Percentiles rank a stretch among this genome's conserved stretches.
Conservation (phyloP, 2,329 filamentous ascomycete genomes). For the Aspergillus fijiensis region DNA sequence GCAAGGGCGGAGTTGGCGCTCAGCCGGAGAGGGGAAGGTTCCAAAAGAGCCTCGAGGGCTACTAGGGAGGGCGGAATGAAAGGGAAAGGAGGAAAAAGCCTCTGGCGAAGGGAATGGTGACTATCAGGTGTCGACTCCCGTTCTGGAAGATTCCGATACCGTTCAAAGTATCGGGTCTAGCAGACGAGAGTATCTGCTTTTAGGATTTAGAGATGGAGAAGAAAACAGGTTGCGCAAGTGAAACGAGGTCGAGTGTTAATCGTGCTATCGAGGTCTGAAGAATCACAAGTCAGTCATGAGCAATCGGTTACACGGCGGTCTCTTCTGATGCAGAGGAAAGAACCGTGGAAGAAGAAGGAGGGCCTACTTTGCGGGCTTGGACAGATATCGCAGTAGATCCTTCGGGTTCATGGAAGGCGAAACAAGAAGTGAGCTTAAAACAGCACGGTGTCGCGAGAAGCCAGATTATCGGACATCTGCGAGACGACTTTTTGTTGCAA, state of each 20-base stretch:
- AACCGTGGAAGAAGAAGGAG: slow-evolving; percentile 4
- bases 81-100: slow-evolving; percentile 73
- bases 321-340: neutral
- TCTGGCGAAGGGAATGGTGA: slow-evolving; percentile 86
- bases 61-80: slow-evolving; percentile 85
- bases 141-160: slow-evolving; percentile 80
- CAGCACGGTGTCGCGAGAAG: slow-evolving; percentile 34
- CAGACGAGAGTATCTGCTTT: slow-evolving; percentile 69
- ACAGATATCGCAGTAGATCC: slow-evolving; percentile 88
- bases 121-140: slow-evolving; percentile 60
- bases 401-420: slow-evolving; percentile 80
- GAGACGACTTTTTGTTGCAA: slow-evolving; percentile 11
- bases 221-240: slow-evolving; percentile 13
- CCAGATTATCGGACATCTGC: slow-evolving; percentile 38
- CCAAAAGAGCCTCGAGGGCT: slow-evolving; percentile 55
- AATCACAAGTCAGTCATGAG: slow-evolving; percentile 18
- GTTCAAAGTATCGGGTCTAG: slow-evolving; percentile 78
- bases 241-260: slow-evolving; percentile 26
- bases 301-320: neutral
- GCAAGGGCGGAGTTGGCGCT: slow-evolving; percentile 71
- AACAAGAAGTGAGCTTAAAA: slow-evolving; percentile 33
- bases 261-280: slow-evolving; percentile 64
- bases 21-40: slow-evolving; percentile 62
- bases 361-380: slow-evolving; percentile 86
- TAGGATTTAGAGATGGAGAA: slow-evolving; percentile 19